phyloP scores from a whole-genome alignment of 495 filamentous ascomycete species.

The Neurospora sp. region DNA sequence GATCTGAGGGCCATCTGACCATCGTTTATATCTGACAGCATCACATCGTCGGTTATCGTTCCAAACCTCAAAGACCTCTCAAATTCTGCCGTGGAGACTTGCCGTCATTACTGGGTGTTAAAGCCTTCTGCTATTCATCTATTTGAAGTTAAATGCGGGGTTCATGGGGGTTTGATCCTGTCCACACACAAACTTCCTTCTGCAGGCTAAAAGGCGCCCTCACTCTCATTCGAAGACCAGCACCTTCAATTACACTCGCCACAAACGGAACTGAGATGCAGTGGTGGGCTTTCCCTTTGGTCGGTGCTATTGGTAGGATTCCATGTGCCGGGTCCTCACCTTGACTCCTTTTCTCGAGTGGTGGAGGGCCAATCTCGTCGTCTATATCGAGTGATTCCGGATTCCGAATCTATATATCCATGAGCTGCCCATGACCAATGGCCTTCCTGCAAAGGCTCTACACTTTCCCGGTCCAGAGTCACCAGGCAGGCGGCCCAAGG shows the following conservation, averaged over 20 bases:
- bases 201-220: not conserved
- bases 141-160: not conserved
- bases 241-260: not conserved
- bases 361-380: not conserved
- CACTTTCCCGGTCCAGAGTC: not conserved
- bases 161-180: not conserved
- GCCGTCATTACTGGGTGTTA: not conserved
- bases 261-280: not conserved
- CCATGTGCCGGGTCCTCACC: not conserved
- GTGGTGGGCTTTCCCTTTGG: not conserved
- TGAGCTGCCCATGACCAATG: not conserved
- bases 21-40: not conserved
- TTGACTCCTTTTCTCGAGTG: not conserved
- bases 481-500: not conserved
- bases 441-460: not conserved
- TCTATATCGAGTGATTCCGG: not conserved
- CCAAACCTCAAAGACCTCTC: not conserved
- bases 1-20: not conserved
- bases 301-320: not conserved
- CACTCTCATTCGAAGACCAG: not conserved
- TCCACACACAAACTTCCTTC: not conserved
- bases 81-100: not conserved
- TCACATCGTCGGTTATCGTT: not conserved
- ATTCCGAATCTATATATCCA: not conserved
- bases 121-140: not conserved